phyloP scores from a whole-genome alignment of 352 stramenopile genomes.

The Phytophthora idaei region DNA sequence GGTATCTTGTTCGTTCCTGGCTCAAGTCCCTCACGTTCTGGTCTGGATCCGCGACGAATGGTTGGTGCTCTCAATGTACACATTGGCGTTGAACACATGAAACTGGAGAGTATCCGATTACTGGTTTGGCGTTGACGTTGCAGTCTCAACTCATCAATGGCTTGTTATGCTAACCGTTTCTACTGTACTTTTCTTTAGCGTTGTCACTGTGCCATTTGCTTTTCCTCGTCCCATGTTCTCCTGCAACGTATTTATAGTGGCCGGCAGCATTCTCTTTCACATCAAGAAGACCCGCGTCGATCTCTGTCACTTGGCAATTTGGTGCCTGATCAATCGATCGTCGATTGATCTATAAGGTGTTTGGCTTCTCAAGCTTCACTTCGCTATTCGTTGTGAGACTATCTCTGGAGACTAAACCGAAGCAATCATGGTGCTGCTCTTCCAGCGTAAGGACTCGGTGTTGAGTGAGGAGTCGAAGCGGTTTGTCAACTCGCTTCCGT shows the following conservation, averaged over 20 bases:
- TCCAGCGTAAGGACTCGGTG: constrained; percentile 68
- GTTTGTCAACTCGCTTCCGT: constrained; percentile 86
- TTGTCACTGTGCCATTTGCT: constrained; percentile 9
- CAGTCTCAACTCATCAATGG: not conserved
- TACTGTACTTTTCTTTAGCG: constrained; percentile 18
- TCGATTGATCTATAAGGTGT: constrained; percentile 18
- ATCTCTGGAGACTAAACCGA: not conserved
- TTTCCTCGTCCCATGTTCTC: constrained; percentile 32
- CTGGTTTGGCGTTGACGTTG: not conserved
- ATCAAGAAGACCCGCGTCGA: constrained; percentile 27
- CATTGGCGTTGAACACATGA: constrained; percentile 12
- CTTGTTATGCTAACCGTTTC: constrained; percentile 26
- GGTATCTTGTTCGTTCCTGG: not conserved
- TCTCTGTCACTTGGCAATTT: constrained; percentile 31
- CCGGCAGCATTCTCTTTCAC: constrained; percentile 2
- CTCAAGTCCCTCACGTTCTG: constrained; percentile 25
- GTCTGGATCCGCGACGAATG: constrained; percentile 13
- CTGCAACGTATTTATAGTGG: constrained; percentile 21
- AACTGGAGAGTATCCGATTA: not conserved
- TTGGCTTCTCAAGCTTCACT: constrained; percentile 20
- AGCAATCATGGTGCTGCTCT: constrained; percentile 81
- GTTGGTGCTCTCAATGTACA: constrained; percentile 17
- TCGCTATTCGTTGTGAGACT: constrained; percentile 8
- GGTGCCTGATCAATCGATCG: constrained; percentile 11
- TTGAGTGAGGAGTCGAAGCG: constrained; percentile 81